phyloP scores from a whole-genome alignment of 352 stramenopile species.

The Phytophthora aleatoria region DNA sequence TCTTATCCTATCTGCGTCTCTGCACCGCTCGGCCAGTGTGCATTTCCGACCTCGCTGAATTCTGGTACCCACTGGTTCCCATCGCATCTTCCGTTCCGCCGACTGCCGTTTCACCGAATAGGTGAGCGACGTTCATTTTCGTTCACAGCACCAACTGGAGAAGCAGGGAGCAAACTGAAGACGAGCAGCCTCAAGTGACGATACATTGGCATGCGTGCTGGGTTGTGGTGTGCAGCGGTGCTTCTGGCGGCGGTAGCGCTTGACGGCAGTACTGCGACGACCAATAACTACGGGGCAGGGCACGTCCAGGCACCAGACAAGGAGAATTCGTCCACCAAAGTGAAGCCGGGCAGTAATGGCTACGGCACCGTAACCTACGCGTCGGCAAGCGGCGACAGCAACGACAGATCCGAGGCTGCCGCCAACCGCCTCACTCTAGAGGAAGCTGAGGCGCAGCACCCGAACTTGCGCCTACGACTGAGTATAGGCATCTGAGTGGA shows the following conservation, averaged over 20 bases:
- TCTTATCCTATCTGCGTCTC: constrained; percentile 24
- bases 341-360: constrained; percentile 36
- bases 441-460: constrained; percentile 27
- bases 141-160: constrained; percentile 4
- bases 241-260: constrained; percentile 8
- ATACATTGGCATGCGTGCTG: constrained; percentile 18
- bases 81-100: constrained; percentile 17
- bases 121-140: constrained; percentile 10
- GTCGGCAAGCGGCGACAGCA: constrained; percentile 16
- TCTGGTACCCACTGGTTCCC: constrained; percentile 5
- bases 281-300: constrained; percentile 10
- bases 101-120: constrained; percentile 19
- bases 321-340: background rate
- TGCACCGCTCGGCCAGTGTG: constrained; percentile 3
- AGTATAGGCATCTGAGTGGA: constrained; percentile 32
- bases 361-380: constrained; percentile 42
- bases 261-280: constrained; percentile 5
- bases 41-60: constrained; percentile 6
- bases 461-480: constrained; percentile 34
- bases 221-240: constrained; percentile 9
- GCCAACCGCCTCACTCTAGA: constrained; percentile 30
- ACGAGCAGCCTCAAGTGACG: background rate
- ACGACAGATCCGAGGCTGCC: constrained; percentile 12
- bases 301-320: constrained; percentile 17
- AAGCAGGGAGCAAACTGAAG: background rate